A percentile compares a stretch with the other conserved stretches of the same genome.
Evolutionary conservation across 2,329 filamentous ascomycete genomes (phyloP).

Genomic region (Pezicula neosporulosa): DNA sequence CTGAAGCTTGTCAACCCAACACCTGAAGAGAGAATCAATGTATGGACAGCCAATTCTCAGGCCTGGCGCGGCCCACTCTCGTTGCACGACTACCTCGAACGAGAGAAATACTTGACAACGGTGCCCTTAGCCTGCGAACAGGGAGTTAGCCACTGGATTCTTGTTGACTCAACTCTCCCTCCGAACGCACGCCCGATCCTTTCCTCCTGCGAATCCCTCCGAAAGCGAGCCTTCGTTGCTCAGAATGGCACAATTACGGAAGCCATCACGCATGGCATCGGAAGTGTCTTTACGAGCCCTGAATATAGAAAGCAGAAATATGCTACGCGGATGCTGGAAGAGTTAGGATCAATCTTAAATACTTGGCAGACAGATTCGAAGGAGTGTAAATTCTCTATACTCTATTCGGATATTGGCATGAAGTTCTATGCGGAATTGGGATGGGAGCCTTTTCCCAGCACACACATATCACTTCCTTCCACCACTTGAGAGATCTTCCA

Average conservation of each 20-base stretch:
- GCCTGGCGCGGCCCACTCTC: slow-evolving; percentile 58
- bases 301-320: slow-evolving; percentile 70
- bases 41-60: slow-evolving; percentile 52
- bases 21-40: slow-evolving; percentile 46
- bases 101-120: slow-evolving; percentile 55
- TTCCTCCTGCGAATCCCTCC: slow-evolving; percentile 61
- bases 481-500: slow-evolving; percentile 28
- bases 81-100: slow-evolving; percentile 51
- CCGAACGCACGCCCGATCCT: slow-evolving; percentile 49
- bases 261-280: slow-evolving; percentile 68
- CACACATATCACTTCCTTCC: slow-evolving; percentile 68
- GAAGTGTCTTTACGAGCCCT: slow-evolving; percentile 73
- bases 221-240: slow-evolving; percentile 52
- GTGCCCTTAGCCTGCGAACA: slow-evolving; percentile 45
- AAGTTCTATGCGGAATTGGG: slow-evolving; percentile 74
- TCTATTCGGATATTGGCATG: slow-evolving; percentile 86
- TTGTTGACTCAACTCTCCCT: slow-evolving; percentile 43
- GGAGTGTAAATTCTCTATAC: slow-evolving; percentile 63
- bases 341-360: slow-evolving; percentile 54
- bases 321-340: slow-evolving; percentile 69
- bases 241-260: slow-evolving; percentile 42
- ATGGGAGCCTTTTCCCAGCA: slow-evolving; percentile 71
- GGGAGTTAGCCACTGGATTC: slow-evolving; percentile 52
- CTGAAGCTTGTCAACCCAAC: slow-evolving; percentile 55
- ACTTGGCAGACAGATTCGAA: slow-evolving; percentile 46